Base-by-base conservation (phyloP, 2,329 filamentous ascomycete genomes). In the Ciborinia camelliae region DNA sequence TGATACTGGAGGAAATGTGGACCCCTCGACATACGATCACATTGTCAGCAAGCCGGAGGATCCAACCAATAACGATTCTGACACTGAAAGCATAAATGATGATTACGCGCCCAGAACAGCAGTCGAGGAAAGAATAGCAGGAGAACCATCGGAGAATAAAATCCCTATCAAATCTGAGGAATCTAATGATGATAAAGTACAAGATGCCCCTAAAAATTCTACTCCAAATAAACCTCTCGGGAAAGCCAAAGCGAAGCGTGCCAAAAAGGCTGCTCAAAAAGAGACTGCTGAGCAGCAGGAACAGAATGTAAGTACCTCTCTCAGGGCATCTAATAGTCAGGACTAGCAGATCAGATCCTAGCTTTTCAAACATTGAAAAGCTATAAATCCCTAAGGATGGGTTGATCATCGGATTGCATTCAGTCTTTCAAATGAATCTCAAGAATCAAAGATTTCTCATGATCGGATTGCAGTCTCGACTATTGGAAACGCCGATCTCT, bases 211-310 rank as follows among this genome's bases (percentile, higher is more conserved):
- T n/a, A 30, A 23, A n/a, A 41, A 26, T 20, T 51, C 23, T 23
- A 23, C 26, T 37, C 61, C 71, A 12, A 64, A 70, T 41, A 70
- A 72, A 45, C 80, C 79, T 64, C 50, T 81, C 18, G 81, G 82
- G 26, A 84, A 82, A 69, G 82, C 82, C 35, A 84, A 84, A 69
- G 78, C 79, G 66, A 84, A 81, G 68, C 77, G 80, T 61, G 81
- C 80, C 39, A 82, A 79, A 69, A 83, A 79, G 15, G 68, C 65
- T 32, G 65, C 66, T 30, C 60, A 65, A 61, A 62, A 67, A 54
- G 59, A 60, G 28, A 28, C 53, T 52, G 41, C 52, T 23, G 37
- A 28, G n/a, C 58, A 69, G 47, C 66, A 68, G 37, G 63, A 28
- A 1, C 61, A 67, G 28, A 66, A 68, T 39, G 71, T 72, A 68